Conservation (phyloP, 2,329 filamentous ascomycete genomes). For the Cytospora leucostoma region DNA sequence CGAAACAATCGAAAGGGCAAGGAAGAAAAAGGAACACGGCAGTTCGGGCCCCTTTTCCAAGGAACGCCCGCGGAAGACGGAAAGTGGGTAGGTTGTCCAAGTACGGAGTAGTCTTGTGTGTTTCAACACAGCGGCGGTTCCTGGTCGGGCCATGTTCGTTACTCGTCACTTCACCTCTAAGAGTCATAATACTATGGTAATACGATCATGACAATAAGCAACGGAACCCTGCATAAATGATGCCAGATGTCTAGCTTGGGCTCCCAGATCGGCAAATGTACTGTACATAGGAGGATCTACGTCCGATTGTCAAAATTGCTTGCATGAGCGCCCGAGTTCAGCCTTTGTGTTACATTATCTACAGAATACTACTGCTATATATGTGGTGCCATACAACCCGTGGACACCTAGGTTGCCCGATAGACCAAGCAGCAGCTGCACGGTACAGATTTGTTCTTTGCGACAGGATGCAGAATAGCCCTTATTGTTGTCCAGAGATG, state of each 20-base stretch:
- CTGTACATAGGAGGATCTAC: constrained; percentile 10
- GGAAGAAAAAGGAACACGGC: not conserved
- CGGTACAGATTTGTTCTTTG: not conserved
- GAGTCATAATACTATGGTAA: not conserved
- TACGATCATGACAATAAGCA: not conserved
- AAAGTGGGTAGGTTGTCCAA: constrained; percentile 9
- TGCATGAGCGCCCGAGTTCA: constrained; percentile 17
- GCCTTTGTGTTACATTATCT: constrained; percentile 17
- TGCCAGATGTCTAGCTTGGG: not conserved
- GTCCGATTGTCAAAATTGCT: constrained; percentile 15
- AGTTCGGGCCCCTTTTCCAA: not conserved
- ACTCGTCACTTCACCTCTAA: constrained; percentile 12
- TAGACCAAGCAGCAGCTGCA: not conserved
- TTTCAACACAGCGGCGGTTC: constrained; percentile 23
- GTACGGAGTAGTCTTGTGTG: constrained; percentile 9
- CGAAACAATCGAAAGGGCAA: not conserved
- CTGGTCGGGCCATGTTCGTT: constrained; percentile 7
- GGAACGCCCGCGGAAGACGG: constrained; percentile 7
- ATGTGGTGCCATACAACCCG: not conserved
- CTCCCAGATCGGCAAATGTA: constrained; percentile 2
- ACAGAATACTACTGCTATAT: not conserved
- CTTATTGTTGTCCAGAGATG: not conserved
- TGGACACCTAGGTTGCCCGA: not conserved
- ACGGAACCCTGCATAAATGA: not conserved
- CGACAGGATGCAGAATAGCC: not conserved